Base-by-base conservation (phyloP, 1,284 basidiomycete species). In the Cryptococcus jaspeensis region DNA sequence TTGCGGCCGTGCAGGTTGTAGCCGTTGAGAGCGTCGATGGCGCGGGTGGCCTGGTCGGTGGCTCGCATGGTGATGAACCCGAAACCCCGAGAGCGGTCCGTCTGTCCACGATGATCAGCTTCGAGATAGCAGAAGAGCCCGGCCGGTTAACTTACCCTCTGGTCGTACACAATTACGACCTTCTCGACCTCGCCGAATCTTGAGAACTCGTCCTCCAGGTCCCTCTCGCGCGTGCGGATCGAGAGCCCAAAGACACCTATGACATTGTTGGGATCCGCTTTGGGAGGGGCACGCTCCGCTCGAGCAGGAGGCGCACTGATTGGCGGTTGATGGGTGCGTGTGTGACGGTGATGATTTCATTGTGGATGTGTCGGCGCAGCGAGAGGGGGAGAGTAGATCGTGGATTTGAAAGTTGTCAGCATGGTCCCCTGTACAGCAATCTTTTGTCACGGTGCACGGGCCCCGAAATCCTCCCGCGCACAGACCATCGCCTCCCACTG, bases 141-240 rank as follows among this genome's bases (percentile, higher is more conserved):
- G 11, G n/a, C 3, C 9, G 16, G 15, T 36, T 12, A 45, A 73
- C 91, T 72, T 72, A 96, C 93, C 71, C 94, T 82, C 77, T 97
- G 93, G 78, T 99, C 95, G 75, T 98, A 98, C n/a, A 99, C 96
- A 65, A 99, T 93, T 51, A 89, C 90, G 38, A 94, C 92, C 78
- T 98, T 98, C 70, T 95, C 91, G 51, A 98, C 94, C 28, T 86
- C 84, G 22, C 93, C 94, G 66, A 87, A 90, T 45, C 90, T 84
- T 66, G 81, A 84, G 69, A 99, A 99, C 76, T 97, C 93, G 63
- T 95, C 89, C 68, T 97, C 90, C 48, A 99, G 81, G 74, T 98
- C 95, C 43, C 89, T 85, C 76, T 99, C 96, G 57, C 87, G 85
- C 3, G 95, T 98, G 58, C 94, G 86, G 60, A 99, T 95, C 66